Evolutionary conservation across 306 rosid species (phyloP), one percentile per base, ranked within the genome.

Genomic region (Dryas drummondii): DNA sequence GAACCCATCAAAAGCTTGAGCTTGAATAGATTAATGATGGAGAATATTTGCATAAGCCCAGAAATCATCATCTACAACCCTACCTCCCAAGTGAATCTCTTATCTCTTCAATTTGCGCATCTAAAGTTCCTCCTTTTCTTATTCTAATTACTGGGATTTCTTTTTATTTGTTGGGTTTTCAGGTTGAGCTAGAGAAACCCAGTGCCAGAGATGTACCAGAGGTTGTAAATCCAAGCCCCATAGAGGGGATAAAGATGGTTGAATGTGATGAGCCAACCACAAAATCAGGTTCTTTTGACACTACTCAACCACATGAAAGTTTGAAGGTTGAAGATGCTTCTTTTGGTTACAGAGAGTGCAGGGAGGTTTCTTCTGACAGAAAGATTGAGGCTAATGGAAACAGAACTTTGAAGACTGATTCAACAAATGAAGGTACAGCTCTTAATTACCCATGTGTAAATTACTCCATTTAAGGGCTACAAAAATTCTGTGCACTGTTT

Each of bases 401-500:
- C 19, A 22, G n/a, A 32, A 22, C 75, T 53, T 12, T 27, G 26
- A 14, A 60, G 14, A 70, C 79, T 41, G 74, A 32, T 50, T 80
- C 82, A 15, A 44, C 72, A 7, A 51, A 73, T 44, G 71, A 62
- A 77, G 90, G 91, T 88, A 72, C 40, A 55, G 13, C 78, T 52
- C 22, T 53, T 32, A 32, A 32, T 32, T 42, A 54, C 41, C 78
- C 44, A 22, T 57, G 54, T 71, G 62, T 17, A 8, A 10, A 16
- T 15, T 56, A 14, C 32, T 48, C 10, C 32, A 61, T 67, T 67
- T 47, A 47, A 13, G 37, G 0, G 56, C 5, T 40, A 47, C 9
- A 70, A 6, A 40, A 71, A 0, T 27, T 32, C 32, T 51, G 54
- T 46, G 32, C 68, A 13, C 22, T 44, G 27, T 22, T 22, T 68